Conservation (phyloP, 2,329 filamentous ascomycete species). For the Aspergillus sojae region DNA sequence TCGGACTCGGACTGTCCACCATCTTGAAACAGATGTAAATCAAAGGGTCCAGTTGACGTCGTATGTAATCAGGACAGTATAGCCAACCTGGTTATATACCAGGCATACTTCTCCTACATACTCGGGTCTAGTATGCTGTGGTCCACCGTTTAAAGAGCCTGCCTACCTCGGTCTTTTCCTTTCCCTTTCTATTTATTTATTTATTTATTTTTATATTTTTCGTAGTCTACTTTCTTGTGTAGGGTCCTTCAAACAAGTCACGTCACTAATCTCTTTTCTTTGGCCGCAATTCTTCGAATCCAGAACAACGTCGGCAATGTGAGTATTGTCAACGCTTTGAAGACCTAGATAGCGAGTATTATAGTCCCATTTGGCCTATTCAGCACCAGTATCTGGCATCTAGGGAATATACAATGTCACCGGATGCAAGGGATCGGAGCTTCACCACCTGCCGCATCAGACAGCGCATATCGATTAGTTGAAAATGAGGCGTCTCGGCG, state of each 20-base stretch:
- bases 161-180: background rate
- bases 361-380: background rate
- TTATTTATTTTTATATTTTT: no score
- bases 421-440: background rate
- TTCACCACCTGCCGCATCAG: background rate
- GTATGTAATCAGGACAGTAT: no score
- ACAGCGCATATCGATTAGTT: background rate
- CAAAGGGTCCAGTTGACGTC: no score
- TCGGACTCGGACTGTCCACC: no score
- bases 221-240: background rate
- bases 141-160: no score
- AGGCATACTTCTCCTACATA: background rate
- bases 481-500: background rate
- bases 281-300: background rate
- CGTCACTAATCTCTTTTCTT: no score
- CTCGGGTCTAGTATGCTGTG: no score
- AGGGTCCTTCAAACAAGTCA: no score
- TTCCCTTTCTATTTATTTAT: background rate
- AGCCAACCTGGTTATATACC: background rate
- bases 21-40: no score
- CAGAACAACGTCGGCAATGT: background rate
- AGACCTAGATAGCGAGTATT: background rate
- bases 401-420: background rate
- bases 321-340: background rate
- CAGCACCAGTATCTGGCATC: background rate